Evolutionary conservation across 352 stramenopile genomes (phyloP), one percentile per base, ranked within the genome.

Genomic region (Phytopythium cucurbitacearum): DNA sequence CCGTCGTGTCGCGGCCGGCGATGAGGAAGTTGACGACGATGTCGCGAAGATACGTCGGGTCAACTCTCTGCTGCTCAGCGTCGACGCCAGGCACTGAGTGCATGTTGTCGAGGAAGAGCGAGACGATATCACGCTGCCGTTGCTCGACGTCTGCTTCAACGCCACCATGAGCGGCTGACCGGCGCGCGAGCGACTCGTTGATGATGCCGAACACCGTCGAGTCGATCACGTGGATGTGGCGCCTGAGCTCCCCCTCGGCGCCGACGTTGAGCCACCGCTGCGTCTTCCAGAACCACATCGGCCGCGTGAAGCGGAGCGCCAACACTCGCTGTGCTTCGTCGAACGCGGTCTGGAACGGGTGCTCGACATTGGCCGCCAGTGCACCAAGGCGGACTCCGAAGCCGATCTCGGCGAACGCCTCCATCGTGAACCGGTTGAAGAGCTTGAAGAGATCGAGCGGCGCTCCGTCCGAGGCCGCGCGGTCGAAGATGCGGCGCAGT

Each of bases 21-120:
- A 95, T 66, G 11, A 96, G 48, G 59, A 94, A 88, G 42, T 79
- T 91, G 32, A 96, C 64, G 11, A 89, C 74, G 7, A 95, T 71
- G 57, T 94, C 81, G 21, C 79, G 77, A n/a, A 94, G 37, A 40
- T 70, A 81, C 0, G 51, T 44, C 15, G 67, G 58, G 34, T 78
- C 65, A 34, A 78, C 69, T 6, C 13, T 6, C 2, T 40, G 34
- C 1, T 57, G n/a, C 0, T 37, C 28, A 4, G 38, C 53, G 40
- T 81, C 58, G 1, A 73, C 33, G 37, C 71, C 79, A 4, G 69
- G 63, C 28, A 65, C 63, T 1, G 64, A 56, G 45, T 59, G 56
- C 53, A 65, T 64, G 5, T 44, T 64, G 40, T 73, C 64, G 1
- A 76, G 52, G 28, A 75, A 60, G 44, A 73, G 60, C 5, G 60